Conservation (phyloP, 177 flowering plant species). For the Vitis hybrid region DNA sequence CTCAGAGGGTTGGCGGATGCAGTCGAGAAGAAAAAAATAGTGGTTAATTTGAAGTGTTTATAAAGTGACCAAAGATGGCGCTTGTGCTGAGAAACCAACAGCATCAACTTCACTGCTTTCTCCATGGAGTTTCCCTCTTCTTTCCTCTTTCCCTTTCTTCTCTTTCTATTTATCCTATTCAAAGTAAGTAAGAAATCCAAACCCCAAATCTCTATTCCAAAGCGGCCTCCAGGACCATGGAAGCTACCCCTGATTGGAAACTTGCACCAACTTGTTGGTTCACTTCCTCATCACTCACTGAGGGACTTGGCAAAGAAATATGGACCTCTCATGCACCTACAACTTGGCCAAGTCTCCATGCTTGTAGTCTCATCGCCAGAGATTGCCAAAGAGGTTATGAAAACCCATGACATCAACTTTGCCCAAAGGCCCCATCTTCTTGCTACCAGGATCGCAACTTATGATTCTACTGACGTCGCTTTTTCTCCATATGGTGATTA, state of each 20-base stretch:
- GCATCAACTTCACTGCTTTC: too few species aligned
- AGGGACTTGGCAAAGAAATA: conserved; percentile 13
- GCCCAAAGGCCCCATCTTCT: conserved; percentile 7
- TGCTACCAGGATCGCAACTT: background rate
- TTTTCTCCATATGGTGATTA: conserved; percentile 24
- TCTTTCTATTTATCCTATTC: too few species aligned
- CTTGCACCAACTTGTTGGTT: conserved; percentile 7
- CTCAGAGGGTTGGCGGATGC: too few species aligned
- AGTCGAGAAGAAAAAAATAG: too few species aligned
- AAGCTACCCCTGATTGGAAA: conserved; percentile 15
- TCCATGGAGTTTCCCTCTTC: too few species aligned
- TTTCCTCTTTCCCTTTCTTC: too few species aligned
- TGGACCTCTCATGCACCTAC: conserved; percentile 24
- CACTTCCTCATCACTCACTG: conserved; percentile 11
- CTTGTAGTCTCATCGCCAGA: conserved; percentile 17
- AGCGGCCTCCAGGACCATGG: background rate
- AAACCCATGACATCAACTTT: conserved; percentile 17
- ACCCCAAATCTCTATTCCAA: too few species aligned
- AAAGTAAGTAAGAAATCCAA: too few species aligned
- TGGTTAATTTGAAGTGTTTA: too few species aligned
- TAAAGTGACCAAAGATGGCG: too few species aligned
- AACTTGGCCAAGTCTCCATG: conserved; percentile 16
- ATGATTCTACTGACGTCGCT: conserved; percentile 3
- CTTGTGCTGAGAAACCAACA: too few species aligned
- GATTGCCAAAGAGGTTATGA: conserved; percentile 19